These are phyloP conservation scores for Breynia disticha DNA, from an alignment of 441 rosid species.

Conservation along the genomic window DNA sequence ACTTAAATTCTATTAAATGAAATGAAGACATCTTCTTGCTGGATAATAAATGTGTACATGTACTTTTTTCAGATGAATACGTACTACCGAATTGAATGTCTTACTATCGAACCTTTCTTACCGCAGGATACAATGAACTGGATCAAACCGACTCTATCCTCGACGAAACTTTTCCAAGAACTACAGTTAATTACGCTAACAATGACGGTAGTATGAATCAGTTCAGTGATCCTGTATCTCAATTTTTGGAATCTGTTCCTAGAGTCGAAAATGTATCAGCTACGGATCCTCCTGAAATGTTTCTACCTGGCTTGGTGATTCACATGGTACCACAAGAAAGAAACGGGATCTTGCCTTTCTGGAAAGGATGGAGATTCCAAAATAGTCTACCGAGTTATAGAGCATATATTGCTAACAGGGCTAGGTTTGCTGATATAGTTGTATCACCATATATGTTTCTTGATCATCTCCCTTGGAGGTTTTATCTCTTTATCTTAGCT, in stretches of 20 bases:
- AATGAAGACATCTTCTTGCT: constrained; percentile 1
- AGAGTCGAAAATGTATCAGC: constrained; percentile 18
- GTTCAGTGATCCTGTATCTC: constrained; percentile 42
- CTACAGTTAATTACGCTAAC: constrained; percentile 10
- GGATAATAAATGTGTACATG: constrained; percentile 9
- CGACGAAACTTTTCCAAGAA: constrained; percentile 16
- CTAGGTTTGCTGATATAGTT: constrained; percentile 56
- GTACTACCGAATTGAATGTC: not conserved
- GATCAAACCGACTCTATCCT: constrained; percentile 15
- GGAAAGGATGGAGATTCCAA: constrained; percentile 47
- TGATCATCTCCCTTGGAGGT: constrained; percentile 98
- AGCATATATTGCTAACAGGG: constrained; percentile 62
- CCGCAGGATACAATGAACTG: constrained; percentile 24
- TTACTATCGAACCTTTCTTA: constrained; percentile 3
- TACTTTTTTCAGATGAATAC: not conserved
- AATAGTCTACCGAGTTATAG: constrained; percentile 29
- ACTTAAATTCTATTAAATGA: constrained; percentile 3
- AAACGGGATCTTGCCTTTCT: constrained; percentile 28
- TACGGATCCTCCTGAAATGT: constrained; percentile 51
- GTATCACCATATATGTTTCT: constrained; percentile 88
- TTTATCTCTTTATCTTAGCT: constrained; percentile 3
- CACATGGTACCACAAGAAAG: constrained; percentile 53
- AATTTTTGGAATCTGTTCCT: constrained; percentile 57
- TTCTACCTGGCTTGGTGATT: constrained; percentile 64
- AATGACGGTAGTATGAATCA: constrained; percentile 14